phyloP scores from a whole-genome alignment of 257 asterid genomes.

The Jasminum sambac region DNA sequence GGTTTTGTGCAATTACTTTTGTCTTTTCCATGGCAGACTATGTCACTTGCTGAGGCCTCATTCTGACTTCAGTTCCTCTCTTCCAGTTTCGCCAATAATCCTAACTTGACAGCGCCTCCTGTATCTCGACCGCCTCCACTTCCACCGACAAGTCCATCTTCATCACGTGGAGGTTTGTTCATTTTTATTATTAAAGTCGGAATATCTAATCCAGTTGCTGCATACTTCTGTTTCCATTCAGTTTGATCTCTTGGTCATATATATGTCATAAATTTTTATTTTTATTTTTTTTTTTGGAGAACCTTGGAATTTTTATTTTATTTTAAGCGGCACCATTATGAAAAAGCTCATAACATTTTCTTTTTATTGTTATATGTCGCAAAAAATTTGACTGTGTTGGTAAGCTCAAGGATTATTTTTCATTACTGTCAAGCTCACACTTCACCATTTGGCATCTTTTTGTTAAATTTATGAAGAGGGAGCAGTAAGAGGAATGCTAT shows the following conservation, averaged over 20 bases:
- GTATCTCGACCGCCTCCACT: slow-evolving; percentile 74
- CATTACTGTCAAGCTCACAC: slow-evolving; percentile 3
- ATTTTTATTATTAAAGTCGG: neutral
- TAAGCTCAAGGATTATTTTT: neutral
- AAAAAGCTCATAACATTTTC: slow-evolving; percentile 1
- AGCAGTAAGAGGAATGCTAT: too few species aligned
- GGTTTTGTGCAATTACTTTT: slow-evolving; percentile 44
- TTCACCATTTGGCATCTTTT: neutral
- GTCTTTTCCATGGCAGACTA: neutral
- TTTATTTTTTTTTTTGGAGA: neutral
- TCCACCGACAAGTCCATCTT: slow-evolving; percentile 49
- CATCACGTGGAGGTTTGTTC: slow-evolving; percentile 51
- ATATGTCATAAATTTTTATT: neutral
- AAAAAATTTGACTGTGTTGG: neutral
- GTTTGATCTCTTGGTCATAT: neutral
- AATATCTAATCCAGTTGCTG: too few species aligned
- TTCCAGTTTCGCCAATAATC: slow-evolving; percentile 69
- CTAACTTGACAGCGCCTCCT: slow-evolving; percentile 43
- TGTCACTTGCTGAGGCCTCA: slow-evolving; percentile 22
- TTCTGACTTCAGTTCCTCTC: slow-evolving; percentile 30
- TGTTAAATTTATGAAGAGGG: too few species aligned
- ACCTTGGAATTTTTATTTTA: neutral
- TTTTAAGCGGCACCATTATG: neutral
- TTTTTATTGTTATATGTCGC: neutral
- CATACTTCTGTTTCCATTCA: neutral